These are phyloP conservation scores for Yamadazyma conglobata DNA, from an alignment of 1,139 yeast species.

Conservation along the genomic window DNA sequence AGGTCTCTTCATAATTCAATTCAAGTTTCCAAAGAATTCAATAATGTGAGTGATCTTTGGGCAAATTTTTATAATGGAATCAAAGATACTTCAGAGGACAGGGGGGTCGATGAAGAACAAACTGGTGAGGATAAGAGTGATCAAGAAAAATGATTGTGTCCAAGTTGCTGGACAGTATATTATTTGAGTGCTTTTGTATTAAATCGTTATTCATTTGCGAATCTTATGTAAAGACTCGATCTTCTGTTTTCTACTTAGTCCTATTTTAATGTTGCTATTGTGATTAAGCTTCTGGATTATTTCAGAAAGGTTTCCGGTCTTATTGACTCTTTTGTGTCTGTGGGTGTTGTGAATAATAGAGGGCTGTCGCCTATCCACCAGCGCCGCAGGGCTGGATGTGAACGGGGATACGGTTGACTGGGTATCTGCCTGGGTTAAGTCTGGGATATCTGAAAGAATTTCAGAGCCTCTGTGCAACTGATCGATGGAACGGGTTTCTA, in stretches of 20 bases:
- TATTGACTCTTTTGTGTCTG: constrained; percentile 4
- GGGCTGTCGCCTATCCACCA: constrained; percentile 3
- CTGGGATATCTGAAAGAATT: constrained; percentile 3
- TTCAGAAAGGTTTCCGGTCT: constrained; percentile 14
- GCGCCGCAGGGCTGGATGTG: too few species aligned
- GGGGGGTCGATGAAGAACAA: constrained; percentile 2
- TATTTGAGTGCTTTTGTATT: too few species aligned
- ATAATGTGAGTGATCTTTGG: constrained; percentile 45
- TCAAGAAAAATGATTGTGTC: neutral
- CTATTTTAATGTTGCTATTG: constrained; percentile 21
- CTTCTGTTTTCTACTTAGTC: constrained; percentile 27
- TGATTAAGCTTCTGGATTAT: constrained; percentile 12
- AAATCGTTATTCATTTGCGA: constrained; percentile 6
- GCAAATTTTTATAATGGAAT: constrained; percentile 38
- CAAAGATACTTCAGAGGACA: constrained; percentile 14
- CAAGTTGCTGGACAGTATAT: neutral
- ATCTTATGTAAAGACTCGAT: constrained; percentile 32
- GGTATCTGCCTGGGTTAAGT: constrained; percentile 2
- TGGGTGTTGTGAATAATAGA: neutral
- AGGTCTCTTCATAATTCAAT: constrained; percentile 40
- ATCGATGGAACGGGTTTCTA: too few species aligned
- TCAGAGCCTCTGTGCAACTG: too few species aligned
- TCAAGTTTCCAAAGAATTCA: constrained; percentile 46
- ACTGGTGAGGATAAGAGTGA: constrained; percentile 4
- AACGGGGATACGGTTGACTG: neutral